Evolutionary conservation across 805 yeast genomes (phyloP).

Genomic region (Monosporozyma siamensis): DNA sequence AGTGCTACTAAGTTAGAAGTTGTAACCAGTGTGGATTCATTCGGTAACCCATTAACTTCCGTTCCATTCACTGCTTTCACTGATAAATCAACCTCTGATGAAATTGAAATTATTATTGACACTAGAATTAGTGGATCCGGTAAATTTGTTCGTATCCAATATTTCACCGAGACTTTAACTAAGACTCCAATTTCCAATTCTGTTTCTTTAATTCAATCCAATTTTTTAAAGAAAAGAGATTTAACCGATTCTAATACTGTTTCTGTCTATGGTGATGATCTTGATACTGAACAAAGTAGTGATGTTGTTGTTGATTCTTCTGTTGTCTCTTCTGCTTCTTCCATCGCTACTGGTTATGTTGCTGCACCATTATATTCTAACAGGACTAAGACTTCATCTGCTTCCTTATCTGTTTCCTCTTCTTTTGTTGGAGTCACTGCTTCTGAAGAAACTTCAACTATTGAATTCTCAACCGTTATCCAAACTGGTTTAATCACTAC

Average conservation of each 20-base stretch:
- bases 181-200: slow-evolving; percentile 11
- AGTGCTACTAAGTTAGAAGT: slow-evolving; percentile 15
- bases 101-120: slow-evolving; percentile 13
- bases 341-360: not conserved
- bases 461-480: not conserved
- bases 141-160: slow-evolving; percentile 20
- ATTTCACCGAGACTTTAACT: slow-evolving; percentile 13
- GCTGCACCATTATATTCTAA: not conserved
- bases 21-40: slow-evolving; percentile 18
- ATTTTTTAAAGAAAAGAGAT: slow-evolving; percentile 9
- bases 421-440: not conserved
- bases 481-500: not conserved
- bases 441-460: not conserved
- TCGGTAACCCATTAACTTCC: slow-evolving; percentile 19
- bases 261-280: slow-evolving; percentile 5
- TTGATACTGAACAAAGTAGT: slow-evolving; percentile 7
- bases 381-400: not conserved
- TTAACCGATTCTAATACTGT: slow-evolving; percentile 8
- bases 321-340: not conserved
- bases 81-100: slow-evolving; percentile 19
- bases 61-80: slow-evolving; percentile 19
- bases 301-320: not conserved
- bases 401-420: not conserved
- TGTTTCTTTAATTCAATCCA: slow-evolving; percentile 4
- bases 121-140: slow-evolving; percentile 24